A percentile compares a stretch with the other conserved stretches of the same genome.
phyloP scores from a whole-genome alignment of 2,329 filamentous ascomycete species.

The Alternaria tenuissima region DNA sequence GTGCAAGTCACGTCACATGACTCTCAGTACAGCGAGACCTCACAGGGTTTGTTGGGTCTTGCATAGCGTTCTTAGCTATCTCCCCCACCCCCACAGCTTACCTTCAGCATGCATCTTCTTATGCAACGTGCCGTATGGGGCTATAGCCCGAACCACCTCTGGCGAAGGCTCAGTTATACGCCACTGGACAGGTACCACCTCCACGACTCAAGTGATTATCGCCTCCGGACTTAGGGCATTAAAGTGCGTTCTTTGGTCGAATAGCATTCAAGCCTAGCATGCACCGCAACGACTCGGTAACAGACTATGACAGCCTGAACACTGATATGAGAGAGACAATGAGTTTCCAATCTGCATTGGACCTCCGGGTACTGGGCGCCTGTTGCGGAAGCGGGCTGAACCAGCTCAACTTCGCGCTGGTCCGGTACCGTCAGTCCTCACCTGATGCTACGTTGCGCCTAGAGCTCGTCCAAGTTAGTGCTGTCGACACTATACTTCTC shows the following conservation, averaged over 20 bases:
- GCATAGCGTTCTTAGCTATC: neutral
- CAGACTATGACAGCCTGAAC: slow-evolving; percentile 5
- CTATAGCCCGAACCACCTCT: neutral
- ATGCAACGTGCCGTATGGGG: neutral
- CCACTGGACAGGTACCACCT: neutral
- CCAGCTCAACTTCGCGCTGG: slow-evolving; percentile 67
- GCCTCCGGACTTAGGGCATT: neutral
- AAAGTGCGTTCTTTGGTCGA: neutral
- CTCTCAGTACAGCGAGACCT: neutral
- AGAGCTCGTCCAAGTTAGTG: slow-evolving; percentile 55
- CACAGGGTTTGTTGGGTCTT: neutral
- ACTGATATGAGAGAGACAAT: neutral
- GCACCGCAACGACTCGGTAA: slow-evolving; percentile 26
- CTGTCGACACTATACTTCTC: neutral
- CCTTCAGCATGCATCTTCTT: neutral
- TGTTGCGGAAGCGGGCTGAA: slow-evolving; percentile 65
- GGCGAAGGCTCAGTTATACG: neutral
- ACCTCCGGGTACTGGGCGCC: slow-evolving; percentile 64
- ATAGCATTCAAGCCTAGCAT: slow-evolving; percentile 6
- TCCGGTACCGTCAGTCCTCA: slow-evolving; percentile 63
- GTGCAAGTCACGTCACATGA: neutral
- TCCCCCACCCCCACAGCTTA: neutral
- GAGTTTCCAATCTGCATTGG: slow-evolving; percentile 41
- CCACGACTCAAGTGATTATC: neutral
- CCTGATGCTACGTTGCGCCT: slow-evolving; percentile 64